Evolutionary conservation across 441 rosid genomes (phyloP), one percentile per base, ranked within the genome.

Genomic region (Erodium moschatum): DNA sequence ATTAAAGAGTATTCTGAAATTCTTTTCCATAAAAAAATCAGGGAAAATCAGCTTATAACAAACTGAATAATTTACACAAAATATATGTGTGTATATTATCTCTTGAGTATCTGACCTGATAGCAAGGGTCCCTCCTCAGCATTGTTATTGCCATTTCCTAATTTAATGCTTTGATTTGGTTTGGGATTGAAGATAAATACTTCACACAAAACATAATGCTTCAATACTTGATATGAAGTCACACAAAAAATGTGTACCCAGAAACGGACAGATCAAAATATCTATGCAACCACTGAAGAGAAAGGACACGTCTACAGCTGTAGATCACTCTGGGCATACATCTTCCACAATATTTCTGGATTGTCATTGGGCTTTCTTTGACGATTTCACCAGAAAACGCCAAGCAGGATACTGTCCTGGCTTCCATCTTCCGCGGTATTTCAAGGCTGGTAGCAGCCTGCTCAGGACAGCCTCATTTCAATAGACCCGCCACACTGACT

Each of bases 291-390:
- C 13, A 86, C 81, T n/a, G 87, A 78, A 2, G 83, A 86, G 16
- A 90, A 84, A 6, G 87, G 72, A 0, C 77, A 68, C 65, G 83
- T 46, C 96, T 90, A 85, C 20, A 82, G 73, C 61, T 75, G 80
- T 63, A 82, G 61, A 52, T 92, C 87, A 50, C 72, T 75, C 64
- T 66, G 71, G 10, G 68, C 67, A 75, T 92, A 87, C 69, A 65
- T 73, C 82, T 78, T 85, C 67, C 83, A 73, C 13, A 58, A 62
- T 64, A 75, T 73, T 73, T 90, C 85, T 18, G 85, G 78, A 76
- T 71, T 77, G 67, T 75, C 73, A 11, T 81, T 79, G 70, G 70
- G 89, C 87, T 16, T 72, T 77, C 76, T 86, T 90, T 11, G 92
- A 78, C 65, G 87, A 70, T 79, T 87, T 90, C 24, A 83, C 72